A percentile compares a stretch with the other conserved stretches of the same genome.
Conservation (phyloP, 768 basidiomycete species). For the Asterophora lycoperdoides region DNA sequence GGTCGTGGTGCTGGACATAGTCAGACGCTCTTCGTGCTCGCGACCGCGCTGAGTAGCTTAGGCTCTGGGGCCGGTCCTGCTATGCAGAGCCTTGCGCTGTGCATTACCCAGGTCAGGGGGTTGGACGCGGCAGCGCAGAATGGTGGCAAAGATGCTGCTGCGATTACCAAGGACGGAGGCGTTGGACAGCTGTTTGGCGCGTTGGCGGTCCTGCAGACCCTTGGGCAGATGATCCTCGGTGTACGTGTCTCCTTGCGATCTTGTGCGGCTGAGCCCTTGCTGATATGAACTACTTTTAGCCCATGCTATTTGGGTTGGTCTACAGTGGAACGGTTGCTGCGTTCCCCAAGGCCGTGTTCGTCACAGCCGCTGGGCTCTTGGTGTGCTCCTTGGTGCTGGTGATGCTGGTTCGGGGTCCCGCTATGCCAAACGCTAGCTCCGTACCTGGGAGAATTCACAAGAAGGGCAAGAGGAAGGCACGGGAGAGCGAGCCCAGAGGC, state of each 20-base stretch:
- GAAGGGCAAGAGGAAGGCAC: conserved; percentile 15
- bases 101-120: conserved; percentile 46
- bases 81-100: conserved; percentile 67
- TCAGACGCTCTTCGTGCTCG: conserved; percentile 54
- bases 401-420: conserved; percentile 39
- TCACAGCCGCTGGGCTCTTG: conserved; percentile 48
- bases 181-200: conserved; percentile 67
- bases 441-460: conserved; percentile 15
- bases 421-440: conserved; percentile 13
- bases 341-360: conserved; percentile 71
- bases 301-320: conserved; percentile 67
- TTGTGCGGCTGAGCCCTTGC: background rate
- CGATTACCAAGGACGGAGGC: conserved; percentile 23
- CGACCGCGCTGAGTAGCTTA: conserved; percentile 54
- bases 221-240: conserved; percentile 62
- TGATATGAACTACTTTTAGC: conserved; percentile 31
- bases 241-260: conserved; percentile 25
- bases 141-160: conserved; percentile 9
- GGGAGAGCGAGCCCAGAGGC: conserved; percentile 35
- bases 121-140: conserved; percentile 21
- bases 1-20: conserved; percentile 17
- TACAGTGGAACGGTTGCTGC: conserved; percentile 66
- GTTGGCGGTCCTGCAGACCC: conserved; percentile 64
- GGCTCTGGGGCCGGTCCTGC: conserved; percentile 71
- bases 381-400: conserved; percentile 32